Evolutionary conservation across 1,284 basidiomycete genomes (phyloP), one percentile per base, ranked within the genome.

Genomic region (Pascua guehoae): DNA sequence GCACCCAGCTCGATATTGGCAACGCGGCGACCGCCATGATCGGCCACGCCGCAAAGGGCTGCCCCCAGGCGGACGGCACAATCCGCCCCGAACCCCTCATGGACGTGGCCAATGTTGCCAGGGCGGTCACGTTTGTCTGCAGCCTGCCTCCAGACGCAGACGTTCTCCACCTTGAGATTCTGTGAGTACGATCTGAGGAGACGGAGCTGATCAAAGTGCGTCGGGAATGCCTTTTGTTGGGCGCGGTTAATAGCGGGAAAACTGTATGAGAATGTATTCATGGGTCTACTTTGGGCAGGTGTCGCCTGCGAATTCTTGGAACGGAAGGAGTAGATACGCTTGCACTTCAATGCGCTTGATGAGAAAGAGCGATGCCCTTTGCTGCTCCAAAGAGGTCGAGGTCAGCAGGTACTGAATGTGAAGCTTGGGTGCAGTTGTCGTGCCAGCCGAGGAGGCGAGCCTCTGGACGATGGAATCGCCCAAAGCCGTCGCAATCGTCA

Each of bases 1-100:
- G 84, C 66, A 88, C 87, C 0, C 87, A 91, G 69, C 83, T 91
- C 48, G 88, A 91, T 67, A 88, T 91, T 47, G 89, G 87, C 12
- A 89, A 88, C 67, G 86, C 88, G 2, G 77, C 77, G 36, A 88
- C 87, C 0, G 76, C 76, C 1, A 82, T 89, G 80, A 82, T 81
- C 2, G 71, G 67, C 8, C 79, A 80, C 49, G 65, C 75, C 4
- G 62, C 66, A 4, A 64, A 67, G 5, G 86, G 87, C 0, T 79
- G 82, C 0, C 75, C 84, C 24, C 89, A 91, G 69, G 81, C 88
- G 0, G 82, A 89, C 68, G 88, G 89, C 2, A 76, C 78, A 8
- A 74, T 80, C 16, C 72, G 80, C 17, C 74, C 79, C 2, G 88
- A 91, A 71, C 81, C 84, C 0, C 62, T 65, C 51, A 75, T 75